A percentile compares a stretch with the other conserved stretches of the same genome.
Conservation (phyloP, 1,139 yeast genomes). For the Taphrina deformans region DNA sequence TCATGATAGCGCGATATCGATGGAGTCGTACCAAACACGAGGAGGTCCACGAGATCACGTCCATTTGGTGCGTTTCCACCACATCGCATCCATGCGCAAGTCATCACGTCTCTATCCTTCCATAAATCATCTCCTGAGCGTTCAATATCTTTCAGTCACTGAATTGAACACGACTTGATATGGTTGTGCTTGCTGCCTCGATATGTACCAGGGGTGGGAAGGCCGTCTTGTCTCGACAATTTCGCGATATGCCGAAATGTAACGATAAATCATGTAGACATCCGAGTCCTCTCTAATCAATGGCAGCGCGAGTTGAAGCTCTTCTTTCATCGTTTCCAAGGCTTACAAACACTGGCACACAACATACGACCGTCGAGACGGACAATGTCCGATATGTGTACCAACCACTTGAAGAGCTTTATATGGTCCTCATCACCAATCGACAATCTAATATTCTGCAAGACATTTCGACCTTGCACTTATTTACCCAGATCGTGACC, state of each 20-base stretch:
- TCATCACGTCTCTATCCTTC: neutral
- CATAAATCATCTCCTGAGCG: neutral
- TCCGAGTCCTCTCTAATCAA: neutral
- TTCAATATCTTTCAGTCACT: neutral
- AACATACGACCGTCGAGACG: conserved; percentile 93
- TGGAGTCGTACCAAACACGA: neutral
- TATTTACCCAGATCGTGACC: conserved; percentile 79
- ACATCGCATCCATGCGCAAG: neutral
- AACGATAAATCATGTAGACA: neutral
- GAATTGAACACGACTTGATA: neutral
- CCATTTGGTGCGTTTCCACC: neutral
- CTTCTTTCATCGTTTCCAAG: conserved; percentile 84
- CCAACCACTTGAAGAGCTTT: conserved; percentile 93
- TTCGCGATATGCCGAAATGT: conserved; percentile 63
- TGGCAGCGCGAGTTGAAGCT: conserved; percentile 79
- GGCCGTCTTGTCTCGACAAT: conserved; percentile 89
- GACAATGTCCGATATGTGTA: conserved; percentile 90
- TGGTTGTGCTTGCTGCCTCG: conserved; percentile 88
- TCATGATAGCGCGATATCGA: neutral
- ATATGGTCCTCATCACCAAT: conserved; percentile 87
- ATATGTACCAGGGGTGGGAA: conserved; percentile 95
- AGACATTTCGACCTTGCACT: conserved; percentile 87
- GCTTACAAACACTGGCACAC: conserved; percentile 70
- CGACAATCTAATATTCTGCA: conserved; percentile 89
- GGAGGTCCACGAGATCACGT: neutral